Evolutionary conservation across 768 basidiomycete genomes (phyloP).

Genomic region (Collybiopsis luxurians): DNA sequence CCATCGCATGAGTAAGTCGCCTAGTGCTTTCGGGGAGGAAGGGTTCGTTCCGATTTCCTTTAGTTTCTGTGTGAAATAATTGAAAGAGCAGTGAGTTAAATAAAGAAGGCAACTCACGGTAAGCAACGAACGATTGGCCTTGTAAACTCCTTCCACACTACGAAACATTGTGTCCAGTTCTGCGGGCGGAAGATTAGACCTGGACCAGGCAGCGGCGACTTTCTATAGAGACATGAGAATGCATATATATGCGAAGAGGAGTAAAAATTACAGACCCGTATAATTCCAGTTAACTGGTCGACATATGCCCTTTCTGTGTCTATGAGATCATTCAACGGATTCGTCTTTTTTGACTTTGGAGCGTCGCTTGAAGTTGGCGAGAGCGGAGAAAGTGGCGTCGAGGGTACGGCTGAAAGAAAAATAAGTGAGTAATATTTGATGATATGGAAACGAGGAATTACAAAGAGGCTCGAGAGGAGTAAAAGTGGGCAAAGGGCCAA

Average conservation of each 20-base stretch:
- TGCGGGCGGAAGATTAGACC: constrained; percentile 88
- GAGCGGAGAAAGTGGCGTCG: constrained; percentile 34
- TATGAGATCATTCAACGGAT: constrained; percentile 88
- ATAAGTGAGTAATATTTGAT: background rate
- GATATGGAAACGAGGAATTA: background rate
- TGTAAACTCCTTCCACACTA: constrained; percentile 88
- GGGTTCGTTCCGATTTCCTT: constrained; percentile 94
- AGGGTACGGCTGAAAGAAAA: constrained; percentile 22
- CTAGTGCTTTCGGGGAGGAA: constrained; percentile 88
- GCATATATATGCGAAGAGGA: background rate
- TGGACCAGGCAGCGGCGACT: constrained; percentile 97
- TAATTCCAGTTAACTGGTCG: constrained; percentile 84
- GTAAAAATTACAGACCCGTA: constrained; percentile 62
- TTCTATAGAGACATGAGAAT: constrained; percentile 51
- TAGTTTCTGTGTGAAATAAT: constrained; percentile 64
- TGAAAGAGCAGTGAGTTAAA: constrained; percentile 4
- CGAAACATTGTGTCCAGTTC: constrained; percentile 95
- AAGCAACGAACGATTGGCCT: constrained; percentile 86
- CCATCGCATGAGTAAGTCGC: constrained; percentile 97
- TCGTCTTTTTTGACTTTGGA: constrained; percentile 60
- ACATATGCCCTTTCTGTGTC: constrained; percentile 94
- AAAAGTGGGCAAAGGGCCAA: background rate
- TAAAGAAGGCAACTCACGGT: constrained; percentile 21
- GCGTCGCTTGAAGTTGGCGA: constrained; percentile 30
- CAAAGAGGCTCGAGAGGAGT: background rate